Evolutionary conservation across 768 basidiomycete species (phyloP).

Genomic region (Cyclocybe cylindracea): DNA sequence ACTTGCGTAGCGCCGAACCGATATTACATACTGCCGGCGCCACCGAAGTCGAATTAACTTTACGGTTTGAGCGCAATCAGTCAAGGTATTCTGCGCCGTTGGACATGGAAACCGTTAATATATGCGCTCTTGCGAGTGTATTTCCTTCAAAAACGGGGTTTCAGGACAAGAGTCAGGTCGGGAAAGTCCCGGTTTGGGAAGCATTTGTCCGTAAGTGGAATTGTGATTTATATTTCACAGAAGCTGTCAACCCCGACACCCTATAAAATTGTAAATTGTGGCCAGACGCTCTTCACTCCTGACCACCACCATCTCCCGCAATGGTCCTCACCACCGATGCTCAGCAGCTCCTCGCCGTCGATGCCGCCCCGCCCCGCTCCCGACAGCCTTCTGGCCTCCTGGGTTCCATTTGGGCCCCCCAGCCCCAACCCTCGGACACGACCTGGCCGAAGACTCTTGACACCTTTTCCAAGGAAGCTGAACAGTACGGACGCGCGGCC

Average conservation of each 20-base stretch:
- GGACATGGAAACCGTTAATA: slow-evolving; percentile 14
- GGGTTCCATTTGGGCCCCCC: slow-evolving; percentile 83
- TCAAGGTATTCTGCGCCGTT: slow-evolving; percentile 2
- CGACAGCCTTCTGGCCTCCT: slow-evolving; percentile 42
- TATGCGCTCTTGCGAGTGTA: slow-evolving; percentile 14
- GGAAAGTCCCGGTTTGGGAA: slow-evolving; percentile 31
- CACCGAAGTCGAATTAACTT: slow-evolving; percentile 13
- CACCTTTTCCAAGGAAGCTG: slow-evolving; percentile 49
- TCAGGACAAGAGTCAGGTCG: slow-evolving; percentile 33
- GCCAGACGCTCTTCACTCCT: slow-evolving; percentile 38
- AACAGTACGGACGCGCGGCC: slow-evolving; percentile 25
- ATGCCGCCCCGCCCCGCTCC: slow-evolving; percentile 42
- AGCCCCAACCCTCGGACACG: slow-evolving; percentile 64
- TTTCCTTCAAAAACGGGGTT: not conserved
- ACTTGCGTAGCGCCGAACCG: not conserved
- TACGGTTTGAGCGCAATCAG: slow-evolving; percentile 12
- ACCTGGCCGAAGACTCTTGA: slow-evolving; percentile 73
- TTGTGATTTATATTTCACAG: slow-evolving; percentile 31
- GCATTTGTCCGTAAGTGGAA: slow-evolving; percentile 32
- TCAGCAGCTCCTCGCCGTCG: slow-evolving; percentile 35
- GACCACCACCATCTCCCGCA: slow-evolving; percentile 40
- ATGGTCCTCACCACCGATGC: slow-evolving; percentile 34
- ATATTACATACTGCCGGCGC: slow-evolving; percentile 6
- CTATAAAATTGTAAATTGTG: slow-evolving; percentile 34
- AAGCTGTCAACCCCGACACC: slow-evolving; percentile 30